Evolutionary conservation across 495 filamentous ascomycete species (phyloP).

Genomic region (Cenococcum geophilum): DNA sequence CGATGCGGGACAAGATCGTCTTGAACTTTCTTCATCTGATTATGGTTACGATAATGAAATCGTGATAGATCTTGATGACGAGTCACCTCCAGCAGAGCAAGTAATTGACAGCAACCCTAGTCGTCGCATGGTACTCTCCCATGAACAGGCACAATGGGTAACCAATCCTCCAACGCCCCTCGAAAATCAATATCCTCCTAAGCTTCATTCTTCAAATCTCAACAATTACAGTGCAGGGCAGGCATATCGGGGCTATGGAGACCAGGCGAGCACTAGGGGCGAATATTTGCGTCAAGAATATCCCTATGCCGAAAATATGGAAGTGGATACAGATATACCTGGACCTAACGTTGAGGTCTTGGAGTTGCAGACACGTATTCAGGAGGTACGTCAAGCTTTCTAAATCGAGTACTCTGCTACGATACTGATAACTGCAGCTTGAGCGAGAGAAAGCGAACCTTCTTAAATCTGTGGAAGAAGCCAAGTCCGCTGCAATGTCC

Average conservation of each 20-base stretch:
- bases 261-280: not conserved
- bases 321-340: conserved; percentile 18
- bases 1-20: conserved; percentile 4
- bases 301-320: conserved; percentile 17
- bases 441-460: conserved; percentile 49
- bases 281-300: not conserved
- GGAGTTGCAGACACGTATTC: conserved; percentile 31
- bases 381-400: conserved; percentile 30
- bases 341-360: conserved; percentile 10
- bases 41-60: conserved; percentile 38
- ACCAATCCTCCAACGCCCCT: not conserved
- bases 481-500: conserved; percentile 45
- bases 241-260: conserved; percentile 5
- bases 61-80: conserved; percentile 39
- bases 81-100: conserved; percentile 13
- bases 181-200: not conserved
- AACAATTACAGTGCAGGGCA: not conserved
- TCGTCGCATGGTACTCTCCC: not conserved
- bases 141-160: conserved; percentile 2
- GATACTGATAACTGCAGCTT: conserved; percentile 39
- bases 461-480: conserved; percentile 44
- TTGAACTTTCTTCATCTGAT: conserved; percentile 34
- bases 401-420: not conserved
- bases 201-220: conserved; percentile 1
- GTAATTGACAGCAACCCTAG: not conserved